Percentiles rank a stretch among this genome's conserved stretches.
phyloP scores from a whole-genome alignment of 2,329 filamentous ascomycete species.

The Pseudogymnoascus sp. region DNA sequence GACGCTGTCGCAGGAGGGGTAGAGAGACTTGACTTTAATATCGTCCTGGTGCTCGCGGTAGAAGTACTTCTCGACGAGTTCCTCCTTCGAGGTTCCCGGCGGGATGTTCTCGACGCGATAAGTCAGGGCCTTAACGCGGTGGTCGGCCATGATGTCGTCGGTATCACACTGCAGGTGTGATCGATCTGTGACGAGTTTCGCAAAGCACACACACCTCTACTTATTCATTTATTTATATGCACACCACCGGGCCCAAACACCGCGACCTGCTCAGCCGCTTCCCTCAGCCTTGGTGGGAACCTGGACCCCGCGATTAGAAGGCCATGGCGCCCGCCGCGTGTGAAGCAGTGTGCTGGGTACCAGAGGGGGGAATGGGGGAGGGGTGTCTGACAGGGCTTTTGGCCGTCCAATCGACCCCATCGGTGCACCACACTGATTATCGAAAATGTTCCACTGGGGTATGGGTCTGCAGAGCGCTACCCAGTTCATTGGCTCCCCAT shows the following conservation, averaged over 20 bases:
- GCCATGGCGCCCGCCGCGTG: too few relatives aligned
- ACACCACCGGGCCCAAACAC: neutral
- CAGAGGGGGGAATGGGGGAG: too few relatives aligned
- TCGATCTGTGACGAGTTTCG: too few relatives aligned
- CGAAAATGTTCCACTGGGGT: neutral
- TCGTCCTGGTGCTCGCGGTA: slow-evolving; percentile 3
- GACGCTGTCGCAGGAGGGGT: neutral
- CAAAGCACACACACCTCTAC: neutral
- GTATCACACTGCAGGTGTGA: too few relatives aligned
- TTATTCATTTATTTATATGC: slow-evolving; percentile 8
- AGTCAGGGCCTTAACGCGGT: neutral
- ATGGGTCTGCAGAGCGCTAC: neutral
- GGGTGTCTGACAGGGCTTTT: neutral
- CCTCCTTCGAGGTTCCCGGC: slow-evolving; percentile 5
- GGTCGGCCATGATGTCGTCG: neutral
- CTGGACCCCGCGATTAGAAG: slow-evolving; percentile 4
- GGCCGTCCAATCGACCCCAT: neutral
- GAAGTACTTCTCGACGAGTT: slow-evolving; percentile 1
- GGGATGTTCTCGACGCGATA: slow-evolving; percentile 15
- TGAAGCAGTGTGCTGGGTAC: too few relatives aligned
- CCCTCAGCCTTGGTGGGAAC: neutral
- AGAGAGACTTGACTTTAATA: slow-evolving; percentile 13
- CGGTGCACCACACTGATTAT: neutral
- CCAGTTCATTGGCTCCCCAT: neutral
- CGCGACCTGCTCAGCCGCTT: neutral